Evolutionary conservation across 129 eudicot species (phyloP), one percentile per base, ranked within the genome.

Genomic region (Mikania micrantha): DNA sequence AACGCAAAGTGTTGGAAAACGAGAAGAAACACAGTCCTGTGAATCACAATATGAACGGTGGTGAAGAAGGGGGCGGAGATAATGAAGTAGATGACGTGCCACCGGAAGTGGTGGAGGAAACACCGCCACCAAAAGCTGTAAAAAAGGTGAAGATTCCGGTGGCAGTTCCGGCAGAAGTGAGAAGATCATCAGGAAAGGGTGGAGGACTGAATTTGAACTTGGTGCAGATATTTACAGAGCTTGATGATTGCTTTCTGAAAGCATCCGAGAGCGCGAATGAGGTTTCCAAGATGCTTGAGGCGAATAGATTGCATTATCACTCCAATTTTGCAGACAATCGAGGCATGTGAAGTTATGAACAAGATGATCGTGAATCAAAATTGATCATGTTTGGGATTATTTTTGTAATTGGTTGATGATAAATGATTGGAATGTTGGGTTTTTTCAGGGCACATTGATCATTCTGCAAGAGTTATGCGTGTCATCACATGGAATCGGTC

Each of bases 401-500:
- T 17, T 20, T 0, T 49, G 9, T 4, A 42, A 3, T 39, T 49
- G 24, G 40, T 45, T 36, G 48, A 47, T 70, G 48, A 45, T 58
- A 3, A 66, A 6, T 63, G 11, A 62, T 22, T 36, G 73, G 7
- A 41, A 50, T 74, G 72, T 24, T 9, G 12, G 16, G 17, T 28
- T 56, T 80, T 75, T 69, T 60, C 57, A 89, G 99, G 99, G 27
- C 81, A 89, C 67, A 85, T 94, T 67, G 91, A 89, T 83, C 99
- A 94, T 85, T 89, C 99, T 41, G 95, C 94, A 24, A 85, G 90
- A 79, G 97, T 94, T 13, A 84, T 94, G 99, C 93, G 95, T 34
- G 99, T 85, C 61, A 94, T 94, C 21, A 93, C 99, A 0, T 93
- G 99, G 99, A 93, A 93, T 76, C 81, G 88, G 70, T 94, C 99